phyloP scores from a whole-genome alignment of 2,329 filamentous ascomycete species.

The Trichoderma sp. region DNA sequence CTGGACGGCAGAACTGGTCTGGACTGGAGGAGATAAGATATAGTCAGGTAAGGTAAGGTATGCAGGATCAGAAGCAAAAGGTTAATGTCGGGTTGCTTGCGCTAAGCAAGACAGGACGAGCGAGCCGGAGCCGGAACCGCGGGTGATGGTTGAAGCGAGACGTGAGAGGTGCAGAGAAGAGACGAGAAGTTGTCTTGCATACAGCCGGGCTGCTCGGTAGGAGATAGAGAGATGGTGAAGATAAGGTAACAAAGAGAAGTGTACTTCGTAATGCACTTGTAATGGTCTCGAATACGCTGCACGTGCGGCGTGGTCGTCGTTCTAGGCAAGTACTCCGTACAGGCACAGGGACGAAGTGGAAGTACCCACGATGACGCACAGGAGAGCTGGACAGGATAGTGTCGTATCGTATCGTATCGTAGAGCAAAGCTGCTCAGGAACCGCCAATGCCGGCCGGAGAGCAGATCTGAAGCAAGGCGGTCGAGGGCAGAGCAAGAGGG shows the following conservation, averaged over 20 bases:
- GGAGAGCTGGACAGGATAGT: background rate
- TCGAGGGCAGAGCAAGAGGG: background rate
- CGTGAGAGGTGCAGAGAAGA: background rate
- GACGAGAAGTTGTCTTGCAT: too few species aligned
- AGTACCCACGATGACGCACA: conserved; percentile 18
- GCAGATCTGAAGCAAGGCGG: background rate
- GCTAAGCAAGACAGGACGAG: conserved; percentile 4
- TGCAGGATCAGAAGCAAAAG: background rate
- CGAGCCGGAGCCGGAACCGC: conserved; percentile 16
- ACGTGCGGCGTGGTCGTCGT: too few species aligned
- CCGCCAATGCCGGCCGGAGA: conserved; percentile 6
- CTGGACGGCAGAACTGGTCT: conserved; percentile 1
- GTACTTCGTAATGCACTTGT: too few species aligned
- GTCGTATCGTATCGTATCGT: too few species aligned
- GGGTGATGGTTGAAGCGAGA: background rate
- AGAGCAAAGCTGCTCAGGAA: background rate
- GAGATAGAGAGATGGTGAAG: too few species aligned
- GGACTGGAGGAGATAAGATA: conserved; percentile 1
- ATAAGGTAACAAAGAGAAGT: too few species aligned
- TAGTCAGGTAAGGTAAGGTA: too few species aligned
- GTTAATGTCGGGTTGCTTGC: background rate
- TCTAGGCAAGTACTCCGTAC: too few species aligned
- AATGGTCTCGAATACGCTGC: too few species aligned
- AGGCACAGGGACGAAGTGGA: too few species aligned
- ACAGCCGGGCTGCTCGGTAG: too few species aligned